Evolutionary conservation across 768 basidiomycete genomes (phyloP).

Genomic region (Pleurotus tuber-regium): DNA sequence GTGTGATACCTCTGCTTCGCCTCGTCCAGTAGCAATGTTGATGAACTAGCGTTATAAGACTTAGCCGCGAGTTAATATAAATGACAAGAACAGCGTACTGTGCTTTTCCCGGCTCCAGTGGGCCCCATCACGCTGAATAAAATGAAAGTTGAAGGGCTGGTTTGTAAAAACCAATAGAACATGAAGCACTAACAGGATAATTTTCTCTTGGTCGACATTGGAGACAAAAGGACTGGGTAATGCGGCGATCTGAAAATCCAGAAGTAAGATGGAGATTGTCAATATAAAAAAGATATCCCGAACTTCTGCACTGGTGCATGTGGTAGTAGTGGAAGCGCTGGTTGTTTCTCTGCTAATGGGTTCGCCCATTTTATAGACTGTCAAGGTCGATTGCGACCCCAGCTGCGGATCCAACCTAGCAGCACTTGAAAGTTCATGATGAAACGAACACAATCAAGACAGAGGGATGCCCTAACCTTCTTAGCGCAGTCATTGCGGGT

Average conservation of each 20-base stretch:
- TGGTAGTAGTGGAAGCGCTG: no score
- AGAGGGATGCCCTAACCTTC: not conserved
- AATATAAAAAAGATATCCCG: no score
- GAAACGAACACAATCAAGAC: not conserved
- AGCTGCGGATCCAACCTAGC: no score
- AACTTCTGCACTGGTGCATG: no score
- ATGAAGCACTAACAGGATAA: slow-evolving; percentile 2
- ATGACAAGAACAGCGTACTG: slow-evolving; percentile 15
- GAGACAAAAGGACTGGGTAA: not conserved
- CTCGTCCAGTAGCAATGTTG: slow-evolving; percentile 19
- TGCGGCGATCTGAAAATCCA: not conserved
- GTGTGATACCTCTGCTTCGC: slow-evolving; percentile 18
- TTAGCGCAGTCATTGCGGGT: not conserved
- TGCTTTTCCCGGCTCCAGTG: slow-evolving; percentile 23
- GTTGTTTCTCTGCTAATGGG: not conserved
- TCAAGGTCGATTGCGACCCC: no score
- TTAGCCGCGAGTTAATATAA: not conserved
- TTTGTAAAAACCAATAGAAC: not conserved
- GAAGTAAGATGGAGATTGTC: not conserved
- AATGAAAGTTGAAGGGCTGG: no score
- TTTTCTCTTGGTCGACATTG: no score
- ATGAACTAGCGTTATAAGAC: slow-evolving; percentile 18
- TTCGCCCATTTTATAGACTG: not conserved
- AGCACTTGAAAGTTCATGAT: not conserved
- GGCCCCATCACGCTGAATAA: slow-evolving; percentile 26